Base-by-base conservation (phyloP, 108 stramenopile genomes). In the Aurantiochytrium sp. region DNA sequence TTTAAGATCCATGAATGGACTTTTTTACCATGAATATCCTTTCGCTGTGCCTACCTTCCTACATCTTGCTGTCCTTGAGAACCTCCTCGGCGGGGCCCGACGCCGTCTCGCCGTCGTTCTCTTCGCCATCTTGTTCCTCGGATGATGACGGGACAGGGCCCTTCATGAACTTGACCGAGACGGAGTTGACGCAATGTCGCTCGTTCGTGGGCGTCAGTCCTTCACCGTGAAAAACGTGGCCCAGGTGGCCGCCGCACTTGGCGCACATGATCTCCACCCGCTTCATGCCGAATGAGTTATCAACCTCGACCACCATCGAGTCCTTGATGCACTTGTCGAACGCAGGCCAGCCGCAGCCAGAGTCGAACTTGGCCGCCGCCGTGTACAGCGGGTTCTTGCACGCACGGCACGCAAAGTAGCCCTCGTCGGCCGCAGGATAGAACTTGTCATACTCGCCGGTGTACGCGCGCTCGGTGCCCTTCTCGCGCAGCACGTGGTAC, bases 291-390 rank as follows among this genome's bases (percentile, higher is more conserved):
- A 49, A 90, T 16, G 76, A 64, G 59, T 59, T 92, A 89, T 92
- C 91, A 4, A 89, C 88, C 59, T 92, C 83, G 4, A 90, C 90
- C 5, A 91, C 92, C 28, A 92, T 60, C 21, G 89, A 57, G 25
- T 91, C 92, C 90, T 89, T 92, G 88, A 92, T 89, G 89, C 91
- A 92, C 87, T 92, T 92, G 89, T 92, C 91, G 71, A 92, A 92
- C 12, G 92, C 92, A 4, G 92, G 92, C 92, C 92, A 92, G 44
- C 92, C 92, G 69, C 92, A 92, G 10, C 92, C 92, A 47, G 90
- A 91, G 57, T 92, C 91, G 25, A 93, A 93, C 69, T 93, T 93
- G 28, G 93, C 57, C 59, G 83, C 88, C n/a, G 93, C 93, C 29
- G 89, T 88, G 91, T 93, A 93, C 35, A 93, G 91, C 42, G 93